A percentile compares a stretch with the other conserved stretches of the same genome.
phyloP scores from a whole-genome alignment of 179 eudicot species.

The Silene noctiflora region DNA sequence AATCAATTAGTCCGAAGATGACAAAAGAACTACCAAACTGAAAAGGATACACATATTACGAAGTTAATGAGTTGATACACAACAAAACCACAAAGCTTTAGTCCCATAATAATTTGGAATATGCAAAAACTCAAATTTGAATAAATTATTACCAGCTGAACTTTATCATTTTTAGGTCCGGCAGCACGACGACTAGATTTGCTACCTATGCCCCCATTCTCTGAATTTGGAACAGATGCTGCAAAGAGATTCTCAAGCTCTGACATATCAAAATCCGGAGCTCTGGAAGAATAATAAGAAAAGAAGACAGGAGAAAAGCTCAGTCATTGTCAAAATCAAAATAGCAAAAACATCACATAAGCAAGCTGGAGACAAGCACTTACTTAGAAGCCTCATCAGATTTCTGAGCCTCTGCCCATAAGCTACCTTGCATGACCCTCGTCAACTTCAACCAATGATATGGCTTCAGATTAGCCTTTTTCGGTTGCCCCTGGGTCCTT shows the following conservation, averaged over 20 bases:
- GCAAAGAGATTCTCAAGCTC: slow-evolving; percentile 90
- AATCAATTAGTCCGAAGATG: neutral
- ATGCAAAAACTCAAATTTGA: neutral
- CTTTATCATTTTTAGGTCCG: slow-evolving; percentile 65
- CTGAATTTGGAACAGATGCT: slow-evolving; percentile 48
- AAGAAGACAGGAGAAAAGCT: neutral
- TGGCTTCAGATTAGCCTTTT: slow-evolving; percentile 61
- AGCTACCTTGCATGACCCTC: slow-evolving; percentile 82
- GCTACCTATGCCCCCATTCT: slow-evolving; percentile 43
- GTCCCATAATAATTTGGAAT: neutral
- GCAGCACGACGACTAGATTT: slow-evolving; percentile 53
- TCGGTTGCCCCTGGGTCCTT: slow-evolving; percentile 45
- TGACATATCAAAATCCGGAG: slow-evolving; percentile 75
- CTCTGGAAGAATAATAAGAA: slow-evolving; percentile 38
- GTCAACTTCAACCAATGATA: slow-evolving; percentile 86
- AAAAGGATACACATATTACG: neutral
- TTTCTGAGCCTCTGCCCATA: slow-evolving; percentile 91
- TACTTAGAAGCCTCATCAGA: slow-evolving; percentile 80
- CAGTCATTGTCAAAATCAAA: slow-evolving; percentile 9
- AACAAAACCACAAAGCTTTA: neutral
- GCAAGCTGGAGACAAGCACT: slow-evolving; percentile 7
- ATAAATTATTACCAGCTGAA: slow-evolving; percentile 58
- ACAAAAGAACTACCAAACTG: neutral
- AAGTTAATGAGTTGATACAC: neutral
- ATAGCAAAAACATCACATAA: slow-evolving; percentile 3